These are phyloP conservation scores for Hypoxylon lenormandii DNA, from an alignment of 495 filamentous ascomycete genomes.

Conservation along the genomic window DNA sequence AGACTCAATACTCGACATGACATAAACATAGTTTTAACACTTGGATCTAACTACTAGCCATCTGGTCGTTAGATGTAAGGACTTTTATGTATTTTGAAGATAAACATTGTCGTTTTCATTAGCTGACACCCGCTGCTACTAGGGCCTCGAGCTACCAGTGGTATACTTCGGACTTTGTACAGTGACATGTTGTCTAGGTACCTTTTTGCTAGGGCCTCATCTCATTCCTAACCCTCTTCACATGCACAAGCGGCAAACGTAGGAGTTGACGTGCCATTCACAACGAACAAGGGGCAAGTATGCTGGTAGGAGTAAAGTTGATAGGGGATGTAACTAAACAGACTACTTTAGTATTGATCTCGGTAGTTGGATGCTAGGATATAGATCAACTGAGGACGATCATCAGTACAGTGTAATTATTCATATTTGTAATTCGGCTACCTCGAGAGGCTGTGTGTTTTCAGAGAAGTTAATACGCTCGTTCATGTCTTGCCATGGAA, in stretches of 20 bases:
- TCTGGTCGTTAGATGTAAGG: background rate
- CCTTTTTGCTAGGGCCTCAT: background rate
- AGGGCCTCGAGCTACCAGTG: background rate
- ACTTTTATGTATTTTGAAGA: too few species aligned
- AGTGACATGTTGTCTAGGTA: conserved; percentile 3
- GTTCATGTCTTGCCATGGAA: background rate
- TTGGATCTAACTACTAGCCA: background rate
- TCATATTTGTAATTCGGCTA: conserved; percentile 18
- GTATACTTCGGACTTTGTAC: conserved; percentile 12
- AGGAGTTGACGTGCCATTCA: background rate
- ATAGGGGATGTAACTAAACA: conserved; percentile 5
- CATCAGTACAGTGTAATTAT: background rate
- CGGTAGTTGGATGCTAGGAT: background rate
- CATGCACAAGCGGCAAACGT: background rate
- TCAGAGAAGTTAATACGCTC: conserved; percentile 7
- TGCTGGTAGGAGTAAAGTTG: conserved; percentile 8
- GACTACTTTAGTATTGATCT: conserved; percentile 8
- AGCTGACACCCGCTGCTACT: background rate
- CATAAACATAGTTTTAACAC: too few species aligned
- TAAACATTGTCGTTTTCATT: too few species aligned
- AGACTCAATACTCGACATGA: too few species aligned
- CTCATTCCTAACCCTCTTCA: background rate
- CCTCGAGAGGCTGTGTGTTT: background rate
- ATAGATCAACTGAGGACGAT: background rate
- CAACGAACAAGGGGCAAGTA: background rate